Evolutionary conservation across 345 rosid species (phyloP).

Genomic region (Salix udensis): DNA sequence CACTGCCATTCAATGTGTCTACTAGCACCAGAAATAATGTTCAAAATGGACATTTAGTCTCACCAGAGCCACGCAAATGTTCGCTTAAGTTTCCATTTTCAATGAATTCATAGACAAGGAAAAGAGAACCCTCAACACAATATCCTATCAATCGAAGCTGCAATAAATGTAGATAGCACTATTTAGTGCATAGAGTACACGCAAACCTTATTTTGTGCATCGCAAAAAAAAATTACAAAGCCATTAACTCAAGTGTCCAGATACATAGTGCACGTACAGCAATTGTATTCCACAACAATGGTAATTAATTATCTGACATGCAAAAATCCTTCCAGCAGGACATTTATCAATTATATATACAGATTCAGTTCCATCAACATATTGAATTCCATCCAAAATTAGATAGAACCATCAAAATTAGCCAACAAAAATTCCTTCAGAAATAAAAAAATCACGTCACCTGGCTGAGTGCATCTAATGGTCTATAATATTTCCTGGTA

Average conservation of each 20-base stretch:
- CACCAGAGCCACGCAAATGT: constrained; percentile 88
- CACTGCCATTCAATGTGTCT: constrained; percentile 3
- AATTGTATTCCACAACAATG: not conserved
- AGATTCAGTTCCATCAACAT: not conserved
- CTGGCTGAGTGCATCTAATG: not conserved
- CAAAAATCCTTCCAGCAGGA: constrained; percentile 6
- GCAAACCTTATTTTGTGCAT: not conserved
- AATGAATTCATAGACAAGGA: constrained; percentile 77
- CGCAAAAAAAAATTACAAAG: not conserved
- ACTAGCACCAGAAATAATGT: constrained; percentile 1
- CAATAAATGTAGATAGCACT: constrained; percentile 1
- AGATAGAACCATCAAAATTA: not conserved
- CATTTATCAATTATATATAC: not conserved
- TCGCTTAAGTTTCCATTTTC: constrained; percentile 94
- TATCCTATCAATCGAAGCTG: constrained; percentile 92
- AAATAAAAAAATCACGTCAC: not conserved
- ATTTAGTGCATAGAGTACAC: not conserved
- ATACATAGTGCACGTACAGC: not conserved
- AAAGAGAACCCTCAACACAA: constrained; percentile 91
- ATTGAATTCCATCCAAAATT: not conserved
- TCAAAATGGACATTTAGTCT: constrained; percentile 7
- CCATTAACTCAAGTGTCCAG: not conserved
- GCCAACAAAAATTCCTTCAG: not conserved
- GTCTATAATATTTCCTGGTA: not conserved
- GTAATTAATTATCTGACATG: not conserved